Percentiles rank a stretch among this genome's conserved stretches.
Evolutionary conservation across 768 basidiomycete genomes (phyloP).

Genomic region (Pleurotus tuoliensis): DNA sequence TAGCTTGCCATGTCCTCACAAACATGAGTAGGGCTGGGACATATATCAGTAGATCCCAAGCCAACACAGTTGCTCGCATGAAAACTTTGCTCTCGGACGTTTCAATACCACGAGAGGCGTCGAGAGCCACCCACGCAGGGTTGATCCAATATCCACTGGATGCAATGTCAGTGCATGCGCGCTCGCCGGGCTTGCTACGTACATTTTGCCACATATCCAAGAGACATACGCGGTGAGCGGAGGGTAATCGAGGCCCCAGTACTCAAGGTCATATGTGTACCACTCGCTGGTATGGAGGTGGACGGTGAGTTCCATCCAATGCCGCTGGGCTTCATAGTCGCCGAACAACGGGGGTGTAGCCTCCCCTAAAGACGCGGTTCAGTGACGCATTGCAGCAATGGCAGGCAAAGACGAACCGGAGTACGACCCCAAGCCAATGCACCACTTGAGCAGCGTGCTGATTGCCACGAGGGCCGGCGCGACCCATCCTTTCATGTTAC

Average conservation of each 20-base stretch:
- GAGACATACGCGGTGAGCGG: slow-evolving; percentile 89
- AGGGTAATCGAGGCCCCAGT: slow-evolving; percentile 96
- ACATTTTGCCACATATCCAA: slow-evolving; percentile 79
- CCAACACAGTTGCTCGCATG: slow-evolving; percentile 77
- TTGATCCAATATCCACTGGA: slow-evolving; percentile 35
- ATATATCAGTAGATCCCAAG: slow-evolving; percentile 68
- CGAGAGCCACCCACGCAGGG: slow-evolving; percentile 68
- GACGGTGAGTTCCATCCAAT: slow-evolving; percentile 91
- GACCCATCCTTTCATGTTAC: slow-evolving; percentile 55
- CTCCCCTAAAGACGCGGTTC: slow-evolving; percentile 41
- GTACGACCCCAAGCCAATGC: slow-evolving; percentile 72
- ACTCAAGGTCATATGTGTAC: slow-evolving; percentile 86
- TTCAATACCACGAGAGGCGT: slow-evolving; percentile 70
- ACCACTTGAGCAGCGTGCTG: slow-evolving; percentile 60
- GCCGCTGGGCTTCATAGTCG: slow-evolving; percentile 91
- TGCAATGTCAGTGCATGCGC: too few relatives aligned
- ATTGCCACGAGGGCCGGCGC: slow-evolving; percentile 51
- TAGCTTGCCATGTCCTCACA: slow-evolving; percentile 58
- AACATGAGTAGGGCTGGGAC: slow-evolving; percentile 71
- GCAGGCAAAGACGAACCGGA: slow-evolving; percentile 50
- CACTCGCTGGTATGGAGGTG: slow-evolving; percentile 73
- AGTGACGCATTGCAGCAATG: background rate
- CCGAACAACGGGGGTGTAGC: slow-evolving; percentile 80
- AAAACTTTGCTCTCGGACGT: slow-evolving; percentile 61
- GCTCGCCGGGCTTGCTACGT: slow-evolving; percentile 22